Conservation (phyloP, 768 basidiomycete species). For the Neoboletus magnificus region DNA sequence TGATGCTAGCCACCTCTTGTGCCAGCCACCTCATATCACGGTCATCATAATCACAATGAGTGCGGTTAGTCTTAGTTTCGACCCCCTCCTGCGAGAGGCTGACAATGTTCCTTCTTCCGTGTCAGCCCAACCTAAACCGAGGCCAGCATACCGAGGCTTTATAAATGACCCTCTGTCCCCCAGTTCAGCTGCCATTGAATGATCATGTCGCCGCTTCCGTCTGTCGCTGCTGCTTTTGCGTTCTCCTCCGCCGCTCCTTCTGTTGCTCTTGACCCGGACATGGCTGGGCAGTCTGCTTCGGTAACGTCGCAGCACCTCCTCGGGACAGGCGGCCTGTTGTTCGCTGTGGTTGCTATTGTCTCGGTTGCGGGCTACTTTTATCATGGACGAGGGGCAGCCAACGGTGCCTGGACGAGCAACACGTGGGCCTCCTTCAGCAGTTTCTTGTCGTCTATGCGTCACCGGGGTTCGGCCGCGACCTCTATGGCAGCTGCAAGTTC, state of each 20-base stretch:
- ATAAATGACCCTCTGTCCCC: not conserved
- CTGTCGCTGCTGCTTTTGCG: slow-evolving; percentile 8
- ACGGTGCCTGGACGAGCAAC: not conserved
- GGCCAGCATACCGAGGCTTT: slow-evolving; percentile 6
- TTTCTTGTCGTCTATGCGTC: slow-evolving; percentile 9
- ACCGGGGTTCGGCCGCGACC: not conserved
- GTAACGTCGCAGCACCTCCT: not conserved
- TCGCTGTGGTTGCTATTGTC: slow-evolving; percentile 12
- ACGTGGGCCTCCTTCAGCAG: slow-evolving; percentile 4
- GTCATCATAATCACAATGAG: not conserved
- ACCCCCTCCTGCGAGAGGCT: slow-evolving; percentile 3
- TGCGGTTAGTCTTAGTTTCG: not conserved
- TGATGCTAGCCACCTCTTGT: too few relatives aligned
- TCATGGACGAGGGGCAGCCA: slow-evolving; percentile 1
- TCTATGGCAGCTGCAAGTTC: not conserved
- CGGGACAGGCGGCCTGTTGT: slow-evolving; percentile 14
- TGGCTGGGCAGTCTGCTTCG: not conserved
- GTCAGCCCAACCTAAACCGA: slow-evolving; percentile 1
- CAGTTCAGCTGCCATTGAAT: slow-evolving; percentile 1
- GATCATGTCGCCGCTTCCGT: slow-evolving; percentile 17
- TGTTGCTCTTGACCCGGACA: not conserved
- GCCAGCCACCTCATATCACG: not conserved
- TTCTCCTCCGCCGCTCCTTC: slow-evolving; percentile 2
- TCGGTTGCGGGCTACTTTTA: slow-evolving; percentile 15
- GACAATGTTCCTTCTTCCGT: not conserved